These are phyloP conservation scores for Epichloe sibirici DNA, from an alignment of 2,329 filamentous ascomycete genomes.

Conservation along the genomic window DNA sequence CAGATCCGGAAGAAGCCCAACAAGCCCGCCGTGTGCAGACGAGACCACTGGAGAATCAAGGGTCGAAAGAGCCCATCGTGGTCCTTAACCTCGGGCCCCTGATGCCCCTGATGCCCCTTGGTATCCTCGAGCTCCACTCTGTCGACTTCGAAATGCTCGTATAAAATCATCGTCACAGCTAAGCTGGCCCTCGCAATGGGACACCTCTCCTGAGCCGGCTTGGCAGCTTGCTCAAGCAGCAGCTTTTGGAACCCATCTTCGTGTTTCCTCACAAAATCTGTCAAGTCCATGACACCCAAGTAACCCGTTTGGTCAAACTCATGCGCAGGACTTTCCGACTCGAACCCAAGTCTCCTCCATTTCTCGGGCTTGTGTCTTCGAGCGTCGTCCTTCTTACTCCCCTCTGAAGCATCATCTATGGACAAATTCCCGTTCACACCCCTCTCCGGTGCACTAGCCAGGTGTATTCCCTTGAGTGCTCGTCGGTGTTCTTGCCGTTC, in stretches of 20 bases:
- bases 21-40: conserved; percentile 73
- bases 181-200: conserved; percentile 80
- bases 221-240: conserved; percentile 74
- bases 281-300: conserved; percentile 93
- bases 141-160: conserved; percentile 92
- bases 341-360: conserved; percentile 86
- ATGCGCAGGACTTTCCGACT: conserved; percentile 71
- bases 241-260: conserved; percentile 90
- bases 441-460: conserved; percentile 63
- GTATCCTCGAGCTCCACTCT: conserved; percentile 68
- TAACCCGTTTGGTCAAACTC: conserved; percentile 84
- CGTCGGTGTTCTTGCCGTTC: conserved; percentile 81
- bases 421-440: conserved; percentile 23
- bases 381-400: conserved; percentile 41
- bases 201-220: conserved; percentile 60
- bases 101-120: conserved; percentile 62
- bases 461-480: conserved; percentile 73
- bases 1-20: conserved; percentile 85
- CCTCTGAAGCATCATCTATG: conserved; percentile 24
- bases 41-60: conserved; percentile 82
- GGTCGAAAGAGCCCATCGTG: conserved; percentile 82
- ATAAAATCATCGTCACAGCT: conserved; percentile 75
- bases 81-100: conserved; percentile 61
- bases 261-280: conserved; percentile 84
- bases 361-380: conserved; percentile 76